A percentile compares a stretch with the other conserved stretches of the same genome.
phyloP scores from a whole-genome alignment of 148 eudicot species.

The Camellia japonica region DNA sequence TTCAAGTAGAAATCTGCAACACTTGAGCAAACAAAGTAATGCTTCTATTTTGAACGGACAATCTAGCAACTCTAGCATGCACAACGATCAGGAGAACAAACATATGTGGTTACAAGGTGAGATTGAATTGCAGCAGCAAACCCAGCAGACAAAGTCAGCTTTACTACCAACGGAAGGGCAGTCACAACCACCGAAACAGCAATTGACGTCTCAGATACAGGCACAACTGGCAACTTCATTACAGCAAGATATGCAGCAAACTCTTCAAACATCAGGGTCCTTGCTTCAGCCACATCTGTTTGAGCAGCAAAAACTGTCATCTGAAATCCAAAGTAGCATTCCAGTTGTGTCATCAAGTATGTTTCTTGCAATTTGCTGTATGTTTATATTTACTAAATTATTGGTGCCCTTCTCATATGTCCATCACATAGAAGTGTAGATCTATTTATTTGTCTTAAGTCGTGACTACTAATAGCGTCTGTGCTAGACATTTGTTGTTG shows the following conservation, averaged over 20 bases:
- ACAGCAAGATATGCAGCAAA: constrained; percentile 16
- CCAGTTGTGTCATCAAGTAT: constrained; percentile 14
- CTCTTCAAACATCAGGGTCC: neutral
- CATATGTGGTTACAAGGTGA: constrained; percentile 55
- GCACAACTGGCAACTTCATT: neutral
- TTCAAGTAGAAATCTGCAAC: constrained; percentile 51
- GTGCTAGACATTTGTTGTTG: neutral
- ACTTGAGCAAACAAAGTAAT: constrained; percentile 52
- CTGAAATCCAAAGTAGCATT: neutral
- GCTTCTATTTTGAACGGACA: constrained; percentile 32
- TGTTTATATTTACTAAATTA: neutral
- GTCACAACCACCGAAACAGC: constrained; percentile 44
- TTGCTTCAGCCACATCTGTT: constrained; percentile 10
- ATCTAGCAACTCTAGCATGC: constrained; percentile 51
- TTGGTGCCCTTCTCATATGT: neutral
- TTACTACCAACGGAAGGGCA: constrained; percentile 44
- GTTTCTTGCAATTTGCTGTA: neutral
- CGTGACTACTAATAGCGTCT: neutral
- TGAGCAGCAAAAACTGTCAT: constrained; percentile 5
- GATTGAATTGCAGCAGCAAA: constrained; percentile 46
- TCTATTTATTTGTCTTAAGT: neutral
- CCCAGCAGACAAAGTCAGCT: constrained; percentile 34
- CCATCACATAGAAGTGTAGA: neutral
- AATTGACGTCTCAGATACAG: neutral
- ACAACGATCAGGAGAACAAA: constrained; percentile 46